Conservation (phyloP, 2,329 filamentous ascomycete genomes). For the Penicillium hordei region DNA sequence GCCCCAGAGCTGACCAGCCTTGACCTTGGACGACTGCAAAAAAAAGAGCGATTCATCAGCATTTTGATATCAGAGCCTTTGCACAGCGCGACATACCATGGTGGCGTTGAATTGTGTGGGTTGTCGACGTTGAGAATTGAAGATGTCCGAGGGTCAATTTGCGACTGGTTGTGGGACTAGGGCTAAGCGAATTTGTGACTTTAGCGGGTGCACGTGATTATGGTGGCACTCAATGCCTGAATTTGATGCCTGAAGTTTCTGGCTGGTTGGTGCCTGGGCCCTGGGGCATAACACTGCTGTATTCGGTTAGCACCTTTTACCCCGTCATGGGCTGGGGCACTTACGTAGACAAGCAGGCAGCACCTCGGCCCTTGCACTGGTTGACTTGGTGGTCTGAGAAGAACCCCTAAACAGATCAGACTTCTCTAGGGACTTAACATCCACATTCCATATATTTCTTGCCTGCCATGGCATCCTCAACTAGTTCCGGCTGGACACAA, state of each 20-base stretch:
- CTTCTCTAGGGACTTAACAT: not conserved
- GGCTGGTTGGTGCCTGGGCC: not conserved
- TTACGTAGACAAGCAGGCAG: slow-evolving; percentile 10
- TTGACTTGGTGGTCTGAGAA: not conserved
- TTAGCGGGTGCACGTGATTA: slow-evolving; percentile 33
- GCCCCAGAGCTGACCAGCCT: slow-evolving; percentile 94
- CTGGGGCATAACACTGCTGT: not conserved
- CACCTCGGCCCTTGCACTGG: slow-evolving; percentile 7
- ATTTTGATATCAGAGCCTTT: slow-evolving; percentile 13
- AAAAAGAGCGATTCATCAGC: slow-evolving; percentile 27
- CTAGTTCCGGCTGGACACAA: slow-evolving; percentile 80
- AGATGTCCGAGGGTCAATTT: slow-evolving; percentile 43
- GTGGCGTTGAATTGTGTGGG: slow-evolving; percentile 44
- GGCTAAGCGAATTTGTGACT: slow-evolving; percentile 41
- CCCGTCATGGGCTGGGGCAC: slow-evolving; percentile 11
- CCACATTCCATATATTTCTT: not conserved
- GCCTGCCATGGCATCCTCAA: slow-evolving; percentile 54
- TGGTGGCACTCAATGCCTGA: slow-evolving; percentile 10
- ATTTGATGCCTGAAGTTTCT: slow-evolving; percentile 1
- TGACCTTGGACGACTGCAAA: slow-evolving; percentile 71
- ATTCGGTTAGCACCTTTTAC: slow-evolving; percentile 3
- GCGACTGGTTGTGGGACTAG: slow-evolving; percentile 48
- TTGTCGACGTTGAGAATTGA: slow-evolving; percentile 48
- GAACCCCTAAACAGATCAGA: not conserved
- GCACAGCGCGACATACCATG: slow-evolving; percentile 41